These are phyloP conservation scores for Odontarrhena argentea DNA, from an alignment of 345 rosid genomes.

Conservation along the genomic window DNA sequence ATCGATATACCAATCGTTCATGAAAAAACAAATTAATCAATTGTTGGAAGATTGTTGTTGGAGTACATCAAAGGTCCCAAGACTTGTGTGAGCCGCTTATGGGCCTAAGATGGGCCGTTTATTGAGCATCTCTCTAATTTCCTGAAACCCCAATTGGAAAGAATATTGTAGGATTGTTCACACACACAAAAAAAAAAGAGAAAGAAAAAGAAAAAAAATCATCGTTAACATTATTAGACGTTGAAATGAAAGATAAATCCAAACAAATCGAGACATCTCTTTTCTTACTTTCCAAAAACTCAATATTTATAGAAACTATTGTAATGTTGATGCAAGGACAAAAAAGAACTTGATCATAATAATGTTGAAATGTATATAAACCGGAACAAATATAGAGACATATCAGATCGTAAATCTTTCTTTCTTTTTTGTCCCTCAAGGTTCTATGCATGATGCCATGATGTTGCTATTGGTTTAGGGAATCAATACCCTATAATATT, in stretches of 20 bases:
- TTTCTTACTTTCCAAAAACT: not conserved
- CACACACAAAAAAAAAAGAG: not conserved
- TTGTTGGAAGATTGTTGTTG: conserved; percentile 12
- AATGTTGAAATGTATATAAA: conserved; percentile 25
- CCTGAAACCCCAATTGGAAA: not conserved
- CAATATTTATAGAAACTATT: not conserved
- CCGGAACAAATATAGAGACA: conserved; percentile 35
- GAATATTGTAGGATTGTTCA: not conserved
- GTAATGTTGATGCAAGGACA: conserved; percentile 3
- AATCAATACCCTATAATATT: conserved; percentile 32
- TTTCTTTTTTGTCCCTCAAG: conserved; percentile 37
- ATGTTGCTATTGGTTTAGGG: conserved; percentile 33
- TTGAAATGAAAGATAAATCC: conserved; percentile 14
- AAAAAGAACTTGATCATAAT: conserved; percentile 8
- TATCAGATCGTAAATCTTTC: conserved; percentile 32
- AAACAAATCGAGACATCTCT: conserved; percentile 7
- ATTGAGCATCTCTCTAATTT: not conserved
- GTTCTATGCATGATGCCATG: conserved; percentile 37
- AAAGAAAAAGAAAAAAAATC: no score
- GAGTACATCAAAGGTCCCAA: not conserved
- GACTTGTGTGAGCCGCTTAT: not conserved
- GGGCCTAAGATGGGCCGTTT: conserved; percentile 26
- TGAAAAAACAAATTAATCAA: not conserved
- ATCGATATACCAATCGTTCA: not conserved
- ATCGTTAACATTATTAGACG: not conserved